Evolutionary conservation across 345 rosid species (phyloP), one percentile per base, ranked within the genome.

Genomic region (Aethionema arabicum): DNA sequence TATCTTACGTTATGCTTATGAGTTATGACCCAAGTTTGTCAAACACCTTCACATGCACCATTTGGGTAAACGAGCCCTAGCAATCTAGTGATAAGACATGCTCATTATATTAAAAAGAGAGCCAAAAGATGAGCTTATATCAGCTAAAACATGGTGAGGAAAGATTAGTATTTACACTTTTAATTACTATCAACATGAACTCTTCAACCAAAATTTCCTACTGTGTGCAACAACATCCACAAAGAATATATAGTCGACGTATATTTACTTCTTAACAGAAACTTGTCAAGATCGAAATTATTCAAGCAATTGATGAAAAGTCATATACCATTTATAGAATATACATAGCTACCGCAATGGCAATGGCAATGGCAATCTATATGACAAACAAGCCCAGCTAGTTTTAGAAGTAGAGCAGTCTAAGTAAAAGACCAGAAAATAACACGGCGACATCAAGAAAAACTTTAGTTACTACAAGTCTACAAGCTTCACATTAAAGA

Each of bases 11-110:
- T 47, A 59, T 36, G 33, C 8, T 53, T 21, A 40, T 54, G 1
- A 61, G 5, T 53, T 21, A 40, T 54, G 1, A 61, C 54, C 63
- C 51, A 61, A 54, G 5, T 46, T 6, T 2, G 47, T 51, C 30
- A 61, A 39, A 45, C 29, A 5, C 43, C 40, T 52, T 45, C 46
- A 62, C 68, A 63, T 40, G 2, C 44, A 8, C 44, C 44, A 3
- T 40, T 52, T 52, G 4, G 6, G 41, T 63, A 55, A 56, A 27
- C 11, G 55, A 6, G 42, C 54, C 48, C 44, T 12, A 32, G 10
- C 12, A 33, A 41, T 13, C 31, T 68, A 43, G 41, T 6, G 29
- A 27, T 59, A 11, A 52, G 41, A 50, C 30, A 52, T 42, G 6
- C 31, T 16, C 46, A 38, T 15, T 32, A 32, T 27, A 47, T 56